Conservation (phyloP, 1,139 yeast species). For the Saccharomycopsis hybrid region DNA sequence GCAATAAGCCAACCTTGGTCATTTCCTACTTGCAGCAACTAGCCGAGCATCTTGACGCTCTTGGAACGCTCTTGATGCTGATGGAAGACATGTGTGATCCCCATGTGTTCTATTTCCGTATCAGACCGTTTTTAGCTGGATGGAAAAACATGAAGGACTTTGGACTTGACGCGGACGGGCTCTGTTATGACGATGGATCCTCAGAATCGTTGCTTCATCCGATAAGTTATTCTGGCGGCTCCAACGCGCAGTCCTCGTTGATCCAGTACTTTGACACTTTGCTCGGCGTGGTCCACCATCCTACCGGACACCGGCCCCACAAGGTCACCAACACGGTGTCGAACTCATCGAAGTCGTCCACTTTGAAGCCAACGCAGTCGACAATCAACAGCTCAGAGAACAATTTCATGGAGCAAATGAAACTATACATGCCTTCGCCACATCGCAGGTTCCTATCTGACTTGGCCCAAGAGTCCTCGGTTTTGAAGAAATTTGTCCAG, state of each 20-base stretch:
- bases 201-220: not conserved
- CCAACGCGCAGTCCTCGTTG: slow-evolving; percentile 87
- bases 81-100: slow-evolving; percentile 97
- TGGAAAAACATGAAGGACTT: slow-evolving; percentile 91
- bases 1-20: slow-evolving; percentile 34
- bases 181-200: slow-evolving; percentile 38
- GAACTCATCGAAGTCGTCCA: slow-evolving; percentile 20
- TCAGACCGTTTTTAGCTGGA: slow-evolving; percentile 88
- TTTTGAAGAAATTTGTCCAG: slow-evolving; percentile 56
- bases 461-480: slow-evolving; percentile 48
- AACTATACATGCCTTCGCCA: slow-evolving; percentile 82
- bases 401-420: slow-evolving; percentile 77
- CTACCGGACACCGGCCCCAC: slow-evolving; percentile 58
- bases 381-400: slow-evolving; percentile 28
- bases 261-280: slow-evolving; percentile 81
- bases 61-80: slow-evolving; percentile 69
- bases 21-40: slow-evolving; percentile 47
- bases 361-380: slow-evolving; percentile 15
- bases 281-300: slow-evolving; percentile 67
- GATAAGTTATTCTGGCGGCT: slow-evolving; percentile 69
- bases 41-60: slow-evolving; percentile 69
- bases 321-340: slow-evolving; percentile 19
- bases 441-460: slow-evolving; percentile 69
- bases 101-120: slow-evolving; percentile 76
- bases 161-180: slow-evolving; percentile 72